Percentiles rank a stretch among this genome's conserved stretches.
Evolutionary conservation across 176 grass and related monocot genomes (phyloP).

Genomic region (Musa schizocarpa): DNA sequence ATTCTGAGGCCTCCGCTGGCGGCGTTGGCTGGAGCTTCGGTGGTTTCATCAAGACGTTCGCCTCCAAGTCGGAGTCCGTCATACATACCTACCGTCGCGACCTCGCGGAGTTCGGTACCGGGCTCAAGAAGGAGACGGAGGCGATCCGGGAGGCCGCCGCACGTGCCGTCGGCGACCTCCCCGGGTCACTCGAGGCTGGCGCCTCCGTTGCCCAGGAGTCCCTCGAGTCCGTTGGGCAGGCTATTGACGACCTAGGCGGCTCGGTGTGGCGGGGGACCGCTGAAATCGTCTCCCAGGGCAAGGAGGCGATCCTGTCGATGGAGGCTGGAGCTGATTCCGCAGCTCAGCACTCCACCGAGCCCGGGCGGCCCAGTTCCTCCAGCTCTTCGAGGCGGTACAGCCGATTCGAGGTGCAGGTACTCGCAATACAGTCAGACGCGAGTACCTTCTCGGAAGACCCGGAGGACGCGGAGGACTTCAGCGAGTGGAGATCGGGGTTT

Average conservation of each 20-base stretch:
- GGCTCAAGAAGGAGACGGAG: slow-evolving; percentile 47
- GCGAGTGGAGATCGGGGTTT: slow-evolving; percentile 52
- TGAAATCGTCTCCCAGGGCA: slow-evolving; percentile 13
- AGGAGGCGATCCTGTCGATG: slow-evolving; percentile 27
- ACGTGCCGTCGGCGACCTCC: slow-evolving; percentile 24
- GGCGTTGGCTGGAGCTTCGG: slow-evolving; percentile 41
- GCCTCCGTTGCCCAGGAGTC: too few species aligned
- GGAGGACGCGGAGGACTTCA: slow-evolving; percentile 63
- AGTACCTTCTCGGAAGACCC: slow-evolving; percentile 62
- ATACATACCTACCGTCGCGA: slow-evolving; percentile 60
- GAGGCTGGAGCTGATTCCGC: slow-evolving; percentile 21
- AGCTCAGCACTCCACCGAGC: too few species aligned
- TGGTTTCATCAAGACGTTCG: slow-evolving; percentile 65
- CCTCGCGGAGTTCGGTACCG: slow-evolving; percentile 66
- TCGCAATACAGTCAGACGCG: slow-evolving; percentile 63
- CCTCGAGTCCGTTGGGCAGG: too few species aligned
- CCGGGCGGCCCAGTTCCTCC: background rate
- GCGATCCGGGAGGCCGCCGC: slow-evolving; percentile 41
- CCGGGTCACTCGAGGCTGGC: too few species aligned
- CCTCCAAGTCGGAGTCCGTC: slow-evolving; percentile 52
- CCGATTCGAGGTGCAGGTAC: slow-evolving; percentile 72
- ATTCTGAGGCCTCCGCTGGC: too few species aligned
- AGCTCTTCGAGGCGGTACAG: slow-evolving; percentile 29
- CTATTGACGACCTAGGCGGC: slow-evolving; percentile 16
- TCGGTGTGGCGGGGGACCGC: slow-evolving; percentile 32